A percentile compares a stretch with the other conserved stretches of the same genome.
Conservation (phyloP, 2,329 filamentous ascomycete genomes). For the Cladosporium halotolerans region DNA sequence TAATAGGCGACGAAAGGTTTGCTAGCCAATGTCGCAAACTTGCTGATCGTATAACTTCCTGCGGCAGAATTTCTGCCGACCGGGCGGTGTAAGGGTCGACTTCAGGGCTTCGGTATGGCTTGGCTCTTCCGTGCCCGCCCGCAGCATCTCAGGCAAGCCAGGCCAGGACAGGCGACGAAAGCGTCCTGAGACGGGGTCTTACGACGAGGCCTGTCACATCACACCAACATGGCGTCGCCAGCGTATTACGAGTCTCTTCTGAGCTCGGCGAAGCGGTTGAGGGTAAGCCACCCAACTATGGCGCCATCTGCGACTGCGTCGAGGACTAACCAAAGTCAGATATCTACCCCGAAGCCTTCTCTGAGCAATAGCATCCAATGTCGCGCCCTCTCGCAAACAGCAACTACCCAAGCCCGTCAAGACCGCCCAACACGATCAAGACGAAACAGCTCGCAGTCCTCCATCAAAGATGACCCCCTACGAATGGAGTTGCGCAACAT, state of each 20-base stretch:
- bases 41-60: neutral
- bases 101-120: neutral
- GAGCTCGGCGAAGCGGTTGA: slow-evolving; percentile 37
- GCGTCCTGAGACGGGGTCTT: slow-evolving; percentile 2
- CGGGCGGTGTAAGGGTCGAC: neutral
- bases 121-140: slow-evolving; percentile 3
- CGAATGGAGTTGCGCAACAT: slow-evolving; percentile 26
- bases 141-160: neutral
- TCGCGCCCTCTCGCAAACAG: slow-evolving; percentile 11
- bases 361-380: slow-evolving; percentile 15
- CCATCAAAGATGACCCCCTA: slow-evolving; percentile 14
- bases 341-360: slow-evolving; percentile 17
- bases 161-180: neutral
- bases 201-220: neutral
- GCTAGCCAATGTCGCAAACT: slow-evolving; percentile 8
- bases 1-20: neutral
- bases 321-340: slow-evolving; percentile 16
- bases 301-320: neutral
- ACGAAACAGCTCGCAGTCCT: slow-evolving; percentile 5
- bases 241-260: slow-evolving; percentile 39
- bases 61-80: slow-evolving; percentile 7
- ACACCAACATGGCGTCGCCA: slow-evolving; percentile 37
- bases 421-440: neutral
- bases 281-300: slow-evolving; percentile 25
- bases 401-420: neutral